phyloP scores from a whole-genome alignment of 2,329 filamentous ascomycete genomes.

The Arthroderma uncinatum region DNA sequence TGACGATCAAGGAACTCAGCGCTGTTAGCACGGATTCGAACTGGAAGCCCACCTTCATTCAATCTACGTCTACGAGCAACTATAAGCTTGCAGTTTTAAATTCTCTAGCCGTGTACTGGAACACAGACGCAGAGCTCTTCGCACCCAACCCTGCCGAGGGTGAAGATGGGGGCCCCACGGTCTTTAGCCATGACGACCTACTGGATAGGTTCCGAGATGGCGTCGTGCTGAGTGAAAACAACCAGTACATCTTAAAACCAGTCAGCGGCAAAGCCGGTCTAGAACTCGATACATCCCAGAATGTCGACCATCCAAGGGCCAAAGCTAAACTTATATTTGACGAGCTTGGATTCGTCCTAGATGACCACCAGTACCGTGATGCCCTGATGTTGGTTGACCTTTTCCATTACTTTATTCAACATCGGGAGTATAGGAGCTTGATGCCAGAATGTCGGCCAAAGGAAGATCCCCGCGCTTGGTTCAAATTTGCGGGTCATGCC shows the following conservation, averaged over 20 bases:
- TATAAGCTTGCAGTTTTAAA: constrained; percentile 90
- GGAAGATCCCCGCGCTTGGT: constrained; percentile 85
- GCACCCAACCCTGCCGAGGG: constrained; percentile 69
- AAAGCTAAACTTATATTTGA: constrained; percentile 90
- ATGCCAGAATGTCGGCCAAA: constrained; percentile 77
- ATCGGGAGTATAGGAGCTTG: constrained; percentile 90
- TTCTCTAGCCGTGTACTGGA: constrained; percentile 92
- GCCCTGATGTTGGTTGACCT: constrained; percentile 95
- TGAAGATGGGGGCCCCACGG: constrained; percentile 46
- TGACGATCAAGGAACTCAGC: constrained; percentile 93
- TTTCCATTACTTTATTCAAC: constrained; percentile 95
- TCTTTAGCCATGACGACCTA: constrained; percentile 60
- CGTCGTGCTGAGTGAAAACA: constrained; percentile 63
- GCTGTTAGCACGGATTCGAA: constrained; percentile 90
- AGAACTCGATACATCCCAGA: constrained; percentile 86
- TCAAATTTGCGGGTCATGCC: constrained; percentile 80
- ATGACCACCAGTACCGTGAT: constrained; percentile 95
- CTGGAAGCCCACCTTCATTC: constrained; percentile 94
- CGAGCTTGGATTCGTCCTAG: constrained; percentile 93
- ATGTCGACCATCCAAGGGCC: constrained; percentile 65
- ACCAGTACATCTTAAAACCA: constrained; percentile 92
- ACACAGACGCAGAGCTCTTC: constrained; percentile 78
- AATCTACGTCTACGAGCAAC: constrained; percentile 68
- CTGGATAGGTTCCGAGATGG: constrained; percentile 65
- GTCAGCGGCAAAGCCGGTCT: constrained; percentile 92